These are phyloP conservation scores for Musa acuminata DNA, from an alignment of 176 grass and related monocot genomes.

Conservation along the genomic window DNA sequence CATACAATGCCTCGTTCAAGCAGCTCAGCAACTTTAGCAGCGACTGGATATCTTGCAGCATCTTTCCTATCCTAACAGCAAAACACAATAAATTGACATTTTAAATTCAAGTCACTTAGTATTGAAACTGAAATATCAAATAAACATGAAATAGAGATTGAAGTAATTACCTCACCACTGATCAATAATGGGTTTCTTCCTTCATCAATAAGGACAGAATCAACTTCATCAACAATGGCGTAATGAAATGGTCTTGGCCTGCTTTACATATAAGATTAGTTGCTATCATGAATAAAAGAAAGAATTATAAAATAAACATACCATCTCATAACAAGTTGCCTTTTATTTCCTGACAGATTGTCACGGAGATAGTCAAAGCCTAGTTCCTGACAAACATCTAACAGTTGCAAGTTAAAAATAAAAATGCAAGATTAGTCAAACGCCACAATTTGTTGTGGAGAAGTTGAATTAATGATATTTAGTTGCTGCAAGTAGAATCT, in stretches of 20 bases:
- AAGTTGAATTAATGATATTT: background rate
- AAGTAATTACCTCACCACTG: conserved; percentile 73
- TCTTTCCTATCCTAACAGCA: conserved; percentile 81
- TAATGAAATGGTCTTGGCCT: conserved; percentile 91
- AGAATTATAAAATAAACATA: conserved; percentile 18
- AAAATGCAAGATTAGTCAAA: background rate
- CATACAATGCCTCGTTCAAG: conserved; percentile 71
- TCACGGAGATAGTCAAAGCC: conserved; percentile 96
- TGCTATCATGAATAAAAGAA: conserved; percentile 5
- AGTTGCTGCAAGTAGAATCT: background rate
- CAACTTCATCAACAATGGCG: conserved; percentile 96
- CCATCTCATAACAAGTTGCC: conserved; percentile 95
- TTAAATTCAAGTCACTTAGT: background rate
- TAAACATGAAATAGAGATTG: conserved; percentile 1
- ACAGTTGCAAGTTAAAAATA: conserved; percentile 27
- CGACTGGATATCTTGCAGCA: conserved; percentile 63
- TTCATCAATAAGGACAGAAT: conserved; percentile 91
- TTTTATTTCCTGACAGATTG: conserved; percentile 65
- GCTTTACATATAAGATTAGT: background rate
- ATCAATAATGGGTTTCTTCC: conserved; percentile 95
- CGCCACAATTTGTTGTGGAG: background rate
- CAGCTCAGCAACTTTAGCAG: conserved; percentile 81
- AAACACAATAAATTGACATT: conserved; percentile 15
- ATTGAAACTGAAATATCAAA: background rate
- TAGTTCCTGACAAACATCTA: conserved; percentile 58